These are phyloP conservation scores for Pseudohyphozyma bogoriensis DNA, from an alignment of 768 basidiomycete genomes.

Conservation along the genomic window DNA sequence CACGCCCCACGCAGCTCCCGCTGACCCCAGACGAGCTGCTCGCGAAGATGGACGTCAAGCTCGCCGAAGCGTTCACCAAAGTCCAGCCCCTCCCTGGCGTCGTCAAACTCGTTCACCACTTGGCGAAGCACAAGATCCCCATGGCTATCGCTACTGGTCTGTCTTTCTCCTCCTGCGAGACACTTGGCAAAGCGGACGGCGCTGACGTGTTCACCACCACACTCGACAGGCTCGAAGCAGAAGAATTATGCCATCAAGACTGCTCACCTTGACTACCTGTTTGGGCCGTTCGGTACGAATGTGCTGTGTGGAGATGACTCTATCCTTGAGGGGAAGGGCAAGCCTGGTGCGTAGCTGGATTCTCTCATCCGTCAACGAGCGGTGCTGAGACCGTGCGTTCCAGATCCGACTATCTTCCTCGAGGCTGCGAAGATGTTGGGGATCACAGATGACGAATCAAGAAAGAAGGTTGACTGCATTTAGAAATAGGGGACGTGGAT, in stretches of 20 bases:
- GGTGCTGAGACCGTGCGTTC: no score
- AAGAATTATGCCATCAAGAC: constrained; percentile 62
- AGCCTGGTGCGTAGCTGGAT: constrained; percentile 48
- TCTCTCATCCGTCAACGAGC: background rate
- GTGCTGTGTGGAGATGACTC: constrained; percentile 65
- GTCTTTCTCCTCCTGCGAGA: background rate
- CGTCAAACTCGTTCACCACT: constrained; percentile 56
- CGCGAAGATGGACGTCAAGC: constrained; percentile 47
- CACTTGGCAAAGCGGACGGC: no score
- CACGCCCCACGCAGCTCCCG: constrained; percentile 48
- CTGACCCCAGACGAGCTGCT: constrained; percentile 58
- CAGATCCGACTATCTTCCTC: constrained; percentile 65
- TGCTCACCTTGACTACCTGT: constrained; percentile 50
- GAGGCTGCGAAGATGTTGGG: constrained; percentile 52
- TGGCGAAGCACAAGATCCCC: constrained; percentile 57
- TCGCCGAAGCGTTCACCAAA: constrained; percentile 59
- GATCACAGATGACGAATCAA: background rate
- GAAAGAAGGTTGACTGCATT: background rate
- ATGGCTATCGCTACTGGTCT: constrained; percentile 49
- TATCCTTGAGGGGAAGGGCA: constrained; percentile 44
- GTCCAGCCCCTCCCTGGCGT: constrained; percentile 67
- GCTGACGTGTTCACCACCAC: background rate
- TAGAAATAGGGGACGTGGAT: constrained; percentile 34
- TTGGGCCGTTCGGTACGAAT: constrained; percentile 53
- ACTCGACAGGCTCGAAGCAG: constrained; percentile 61